A percentile compares a stretch with the other conserved stretches of the same genome.
Evolutionary conservation across 2,329 filamentous ascomycete species (phyloP).

Genomic region (Trichothecium sympodiale): DNA sequence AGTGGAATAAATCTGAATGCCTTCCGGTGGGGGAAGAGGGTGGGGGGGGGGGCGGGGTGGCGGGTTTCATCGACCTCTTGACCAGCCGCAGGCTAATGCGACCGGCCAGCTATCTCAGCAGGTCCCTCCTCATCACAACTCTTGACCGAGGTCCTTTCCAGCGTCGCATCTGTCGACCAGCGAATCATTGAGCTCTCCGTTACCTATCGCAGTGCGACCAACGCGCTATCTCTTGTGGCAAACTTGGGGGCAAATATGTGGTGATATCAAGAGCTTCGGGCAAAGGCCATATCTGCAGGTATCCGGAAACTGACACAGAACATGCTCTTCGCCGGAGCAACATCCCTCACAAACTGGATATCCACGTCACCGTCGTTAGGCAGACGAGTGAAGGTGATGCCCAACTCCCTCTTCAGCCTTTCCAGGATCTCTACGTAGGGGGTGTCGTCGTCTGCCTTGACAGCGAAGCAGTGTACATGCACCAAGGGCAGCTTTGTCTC

Average conservation of each 20-base stretch:
- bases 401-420: conserved; percentile 28
- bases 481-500: conserved; percentile 60
- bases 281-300: conserved; percentile 73
- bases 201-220: neutral
- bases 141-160: no score
- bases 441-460: conserved; percentile 65
- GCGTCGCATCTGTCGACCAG: no score
- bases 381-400: conserved; percentile 17
- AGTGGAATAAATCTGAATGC: no score
- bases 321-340: conserved; percentile 91
- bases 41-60: no score
- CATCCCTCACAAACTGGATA: conserved; percentile 67
- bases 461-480: conserved; percentile 90
- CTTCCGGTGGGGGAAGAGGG: no score
- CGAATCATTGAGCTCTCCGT: no score
- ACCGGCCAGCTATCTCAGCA: no score
- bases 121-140: no score
- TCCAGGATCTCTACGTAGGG: conserved; percentile 39
- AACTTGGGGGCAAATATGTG: neutral
- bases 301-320: conserved; percentile 90
- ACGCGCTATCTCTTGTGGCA: neutral
- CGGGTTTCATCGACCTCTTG: no score
- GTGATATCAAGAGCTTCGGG: conserved; percentile 17
- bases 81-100: no score
- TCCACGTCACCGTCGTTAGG: conserved; percentile 36